Conservation (phyloP, 768 basidiomycete species). For the Suillus fuscotomentosus region DNA sequence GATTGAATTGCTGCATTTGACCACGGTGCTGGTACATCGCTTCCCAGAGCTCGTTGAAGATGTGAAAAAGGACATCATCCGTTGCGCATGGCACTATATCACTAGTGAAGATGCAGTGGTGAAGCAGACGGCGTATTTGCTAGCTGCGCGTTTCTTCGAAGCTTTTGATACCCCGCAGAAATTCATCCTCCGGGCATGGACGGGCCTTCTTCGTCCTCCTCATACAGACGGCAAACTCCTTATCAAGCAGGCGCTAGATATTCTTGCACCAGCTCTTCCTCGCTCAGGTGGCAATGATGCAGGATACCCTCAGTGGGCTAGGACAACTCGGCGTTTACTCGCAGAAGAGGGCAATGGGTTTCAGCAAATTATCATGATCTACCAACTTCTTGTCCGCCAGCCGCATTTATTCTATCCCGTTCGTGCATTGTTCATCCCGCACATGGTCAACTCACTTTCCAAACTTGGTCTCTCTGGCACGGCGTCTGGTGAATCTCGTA, state of each 20-base stretch:
- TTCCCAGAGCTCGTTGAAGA: constrained; percentile 80
- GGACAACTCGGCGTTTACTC: constrained; percentile 77
- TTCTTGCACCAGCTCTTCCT: constrained; percentile 80
- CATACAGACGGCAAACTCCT: constrained; percentile 74
- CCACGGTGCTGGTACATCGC: constrained; percentile 83
- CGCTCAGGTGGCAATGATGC: constrained; percentile 54
- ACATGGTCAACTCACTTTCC: constrained; percentile 86
- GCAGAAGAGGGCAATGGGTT: constrained; percentile 81
- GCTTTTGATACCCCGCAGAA: constrained; percentile 87
- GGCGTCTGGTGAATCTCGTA: constrained; percentile 76
- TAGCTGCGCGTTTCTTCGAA: constrained; percentile 90
- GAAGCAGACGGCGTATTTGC: constrained; percentile 88
- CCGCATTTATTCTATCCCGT: constrained; percentile 90
- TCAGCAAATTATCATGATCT: constrained; percentile 74
- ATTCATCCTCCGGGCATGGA: constrained; percentile 90
- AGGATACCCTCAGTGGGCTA: constrained; percentile 80
- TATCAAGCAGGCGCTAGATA: constrained; percentile 84
- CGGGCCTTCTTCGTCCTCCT: constrained; percentile 79
- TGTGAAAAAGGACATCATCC: constrained; percentile 88
- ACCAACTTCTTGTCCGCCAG: constrained; percentile 90
- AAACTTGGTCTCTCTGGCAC: constrained; percentile 81
- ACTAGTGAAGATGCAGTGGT: constrained; percentile 85
- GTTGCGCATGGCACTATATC: constrained; percentile 89
- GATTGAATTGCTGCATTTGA: constrained; percentile 88
- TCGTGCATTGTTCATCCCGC: constrained; percentile 87